Conservation (phyloP, 169 alveolate genomes). For the Plasmodium berghei region DNA sequence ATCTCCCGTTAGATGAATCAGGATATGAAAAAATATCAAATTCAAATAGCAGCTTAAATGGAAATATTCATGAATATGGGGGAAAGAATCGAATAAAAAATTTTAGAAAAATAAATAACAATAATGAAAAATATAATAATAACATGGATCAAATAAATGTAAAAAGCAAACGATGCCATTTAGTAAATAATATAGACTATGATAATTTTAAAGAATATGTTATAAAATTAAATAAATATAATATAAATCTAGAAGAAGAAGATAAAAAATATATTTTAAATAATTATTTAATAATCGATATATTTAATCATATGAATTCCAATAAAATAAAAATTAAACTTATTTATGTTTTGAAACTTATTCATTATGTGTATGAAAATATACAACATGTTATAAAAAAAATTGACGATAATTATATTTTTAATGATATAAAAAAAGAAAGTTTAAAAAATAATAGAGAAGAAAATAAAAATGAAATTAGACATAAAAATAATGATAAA, state of each 20-base stretch:
- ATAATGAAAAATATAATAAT: not conserved
- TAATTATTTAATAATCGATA: slow-evolving; percentile 55
- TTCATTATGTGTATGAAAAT: slow-evolving; percentile 67
- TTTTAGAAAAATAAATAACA: not conserved
- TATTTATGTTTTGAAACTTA: slow-evolving; percentile 45
- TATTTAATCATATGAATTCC: slow-evolving; percentile 57
- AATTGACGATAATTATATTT: not conserved
- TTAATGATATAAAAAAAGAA: not conserved
- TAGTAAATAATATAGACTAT: slow-evolving; percentile 53
- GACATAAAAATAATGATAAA: not conserved
- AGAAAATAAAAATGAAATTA: not conserved
- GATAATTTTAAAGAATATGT: slow-evolving; percentile 20
- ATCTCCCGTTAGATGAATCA: slow-evolving; percentile 13
- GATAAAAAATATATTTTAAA: slow-evolving; percentile 39
- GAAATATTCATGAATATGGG: not conserved
- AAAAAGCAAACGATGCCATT: slow-evolving; percentile 15
- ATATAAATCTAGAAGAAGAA: slow-evolving; percentile 26
- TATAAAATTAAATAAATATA: slow-evolving; percentile 11
- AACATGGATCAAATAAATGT: not conserved
- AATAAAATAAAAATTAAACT: slow-evolving; percentile 60
- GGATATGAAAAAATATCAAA: not conserved
- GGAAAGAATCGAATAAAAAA: not conserved
- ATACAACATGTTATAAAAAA: slow-evolving; percentile 26
- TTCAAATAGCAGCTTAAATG: not conserved
- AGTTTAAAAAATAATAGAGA: not conserved